phyloP scores from a whole-genome alignment of 345 rosid species.

The Capsella bursapastoris region DNA sequence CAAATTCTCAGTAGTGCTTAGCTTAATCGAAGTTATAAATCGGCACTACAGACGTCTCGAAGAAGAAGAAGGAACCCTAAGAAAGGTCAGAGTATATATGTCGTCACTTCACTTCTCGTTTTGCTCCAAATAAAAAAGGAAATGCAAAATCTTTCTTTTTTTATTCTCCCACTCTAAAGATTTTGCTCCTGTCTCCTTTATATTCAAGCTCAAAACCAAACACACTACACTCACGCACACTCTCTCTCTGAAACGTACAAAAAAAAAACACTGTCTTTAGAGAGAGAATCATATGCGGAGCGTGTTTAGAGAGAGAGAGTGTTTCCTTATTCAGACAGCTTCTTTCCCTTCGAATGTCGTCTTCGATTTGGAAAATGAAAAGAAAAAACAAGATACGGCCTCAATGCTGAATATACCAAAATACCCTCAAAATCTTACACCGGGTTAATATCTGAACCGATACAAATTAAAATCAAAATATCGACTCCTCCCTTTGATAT shows the following conservation, averaged over 20 bases:
- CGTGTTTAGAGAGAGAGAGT: background rate
- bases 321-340: constrained; percentile 28
- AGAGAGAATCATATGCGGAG: background rate
- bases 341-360: constrained; percentile 4
- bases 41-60: background rate
- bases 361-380: background rate
- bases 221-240: background rate
- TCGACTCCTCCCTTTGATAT: background rate
- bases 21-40: constrained; percentile 11
- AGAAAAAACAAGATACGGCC: background rate
- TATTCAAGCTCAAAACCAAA: background rate
- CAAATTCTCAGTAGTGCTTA: background rate
- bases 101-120: constrained; percentile 23
- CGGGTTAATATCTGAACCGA: background rate
- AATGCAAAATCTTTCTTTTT: constrained; percentile 12
- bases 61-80: constrained; percentile 25
- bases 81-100: constrained; percentile 8
- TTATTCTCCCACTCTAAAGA: background rate
- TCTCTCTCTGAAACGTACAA: background rate
- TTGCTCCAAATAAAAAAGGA: constrained; percentile 1
- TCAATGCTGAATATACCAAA: background rate
- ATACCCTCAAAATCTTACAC: background rate
- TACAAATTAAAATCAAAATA: background rate
- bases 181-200: constrained; percentile 4
- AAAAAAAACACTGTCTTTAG: constrained; percentile 8